Evolutionary conservation across 805 yeast species (phyloP).

Genomic region (Candida hungchunana): DNA sequence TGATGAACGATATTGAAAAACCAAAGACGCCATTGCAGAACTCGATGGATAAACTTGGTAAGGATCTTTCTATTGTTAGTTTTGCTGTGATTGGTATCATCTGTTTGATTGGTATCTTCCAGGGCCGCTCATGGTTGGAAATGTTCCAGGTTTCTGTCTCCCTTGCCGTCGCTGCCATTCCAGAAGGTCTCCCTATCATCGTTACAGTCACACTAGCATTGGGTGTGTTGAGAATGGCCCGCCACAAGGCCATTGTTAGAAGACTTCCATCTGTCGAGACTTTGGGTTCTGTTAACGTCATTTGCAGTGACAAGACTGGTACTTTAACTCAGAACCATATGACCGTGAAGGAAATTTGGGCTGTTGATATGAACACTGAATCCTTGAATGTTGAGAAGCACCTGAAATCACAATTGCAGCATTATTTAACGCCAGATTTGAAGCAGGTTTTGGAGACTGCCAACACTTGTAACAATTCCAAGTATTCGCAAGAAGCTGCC

Average conservation of each 20-base stretch:
- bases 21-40: slow-evolving; percentile 97
- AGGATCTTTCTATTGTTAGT: slow-evolving; percentile 79
- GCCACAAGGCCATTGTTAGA: slow-evolving; percentile 87
- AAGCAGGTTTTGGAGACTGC: slow-evolving; percentile 57
- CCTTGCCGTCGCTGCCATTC: slow-evolving; percentile 97
- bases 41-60: slow-evolving; percentile 94
- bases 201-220: slow-evolving; percentile 96
- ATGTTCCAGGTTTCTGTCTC: slow-evolving; percentile 98
- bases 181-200: slow-evolving; percentile 97
- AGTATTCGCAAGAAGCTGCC: slow-evolving; percentile 62
- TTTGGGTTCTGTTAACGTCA: slow-evolving; percentile 88
- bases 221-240: slow-evolving; percentile 96
- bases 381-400: slow-evolving; percentile 42
- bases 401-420: slow-evolving; percentile 34
- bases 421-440: slow-evolving; percentile 51
- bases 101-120: slow-evolving; percentile 82
- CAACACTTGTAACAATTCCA: slow-evolving; percentile 70
- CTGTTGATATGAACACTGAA: slow-evolving; percentile 52
- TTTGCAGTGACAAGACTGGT: slow-evolving; percentile 89
- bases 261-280: slow-evolving; percentile 95
- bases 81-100: slow-evolving; percentile 89
- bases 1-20: slow-evolving; percentile 93
- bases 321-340: slow-evolving; percentile 87
- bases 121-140: slow-evolving; percentile 93
- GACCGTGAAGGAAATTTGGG: slow-evolving; percentile 84